Base-by-base conservation (phyloP, 352 stramenopile species). In the Salisapilia sapeloensis region DNA sequence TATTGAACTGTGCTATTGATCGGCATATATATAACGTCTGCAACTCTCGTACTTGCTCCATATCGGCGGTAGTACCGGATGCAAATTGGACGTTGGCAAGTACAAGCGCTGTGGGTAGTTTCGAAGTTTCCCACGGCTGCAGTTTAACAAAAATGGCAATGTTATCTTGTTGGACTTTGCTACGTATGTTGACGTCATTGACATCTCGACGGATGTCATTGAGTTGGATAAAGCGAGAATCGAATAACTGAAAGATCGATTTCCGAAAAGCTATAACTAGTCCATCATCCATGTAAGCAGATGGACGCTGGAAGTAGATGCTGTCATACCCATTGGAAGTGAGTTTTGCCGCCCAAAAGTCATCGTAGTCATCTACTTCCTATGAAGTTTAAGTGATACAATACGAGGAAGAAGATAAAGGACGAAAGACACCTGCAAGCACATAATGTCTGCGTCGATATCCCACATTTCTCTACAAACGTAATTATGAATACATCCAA, bases 291-390 rank as follows among this genome's bases (percentile, higher is more conserved):
- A 63, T 45, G 2, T 48, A 29, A 4, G 35, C 48, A 19, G 38
- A 37, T 2, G 46, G 50, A 7, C 65, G 50, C 18, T 51, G 38
- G 6, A 59, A 46, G 36, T 67, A 92, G 5, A 93, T 57, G 29
- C 65, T 80, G 49, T 94, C 79, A 48, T 92, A 94, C 0, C 79
- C 81, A 7, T 41, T 48, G 0, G 41, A 38, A 1, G 46, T 72
- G n/a, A 94, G 55, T 34, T 60, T 50, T 2, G 41, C 40, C 5
- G 56, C 50, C 79, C 81, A 93, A 53, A 59, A 93, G 30, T 89
- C 61, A n/a, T 81, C 55, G 22, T 87, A 93, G 25, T 91, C 65
- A 27, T 93, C 77, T 5, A 92, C 62, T 47, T 93, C 79, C 57
- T 76, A 42, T 9, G 19, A 33, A 4, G 14, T 14, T 23, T 18